Percentiles rank a stretch among this genome's conserved stretches.
Evolutionary conservation across 345 rosid genomes (phyloP).

Genomic region (Citrus cavaleriei): DNA sequence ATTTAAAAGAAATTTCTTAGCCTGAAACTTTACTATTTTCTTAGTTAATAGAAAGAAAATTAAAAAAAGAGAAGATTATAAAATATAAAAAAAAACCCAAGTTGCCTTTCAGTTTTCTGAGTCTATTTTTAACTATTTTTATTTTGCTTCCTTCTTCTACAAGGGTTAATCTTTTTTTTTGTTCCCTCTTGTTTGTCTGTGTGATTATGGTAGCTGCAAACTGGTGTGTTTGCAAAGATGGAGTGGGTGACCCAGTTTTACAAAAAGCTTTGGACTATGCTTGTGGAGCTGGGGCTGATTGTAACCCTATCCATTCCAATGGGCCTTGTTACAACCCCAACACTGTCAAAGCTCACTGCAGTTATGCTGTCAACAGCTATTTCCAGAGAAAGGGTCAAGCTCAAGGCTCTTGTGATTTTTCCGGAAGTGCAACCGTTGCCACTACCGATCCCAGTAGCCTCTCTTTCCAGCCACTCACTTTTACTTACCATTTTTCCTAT

Average conservation of each 20-base stretch:
- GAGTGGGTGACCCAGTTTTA: constrained; percentile 43
- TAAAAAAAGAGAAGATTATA: not conserved
- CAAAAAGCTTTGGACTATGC: constrained; percentile 88
- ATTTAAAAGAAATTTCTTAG: not conserved
- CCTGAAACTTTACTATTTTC: not conserved
- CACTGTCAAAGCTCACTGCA: constrained; percentile 73
- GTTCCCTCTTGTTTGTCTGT: too few relatives aligned
- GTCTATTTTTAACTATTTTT: too few relatives aligned
- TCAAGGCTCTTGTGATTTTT: constrained; percentile 70
- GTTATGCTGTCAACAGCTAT: constrained; percentile 87
- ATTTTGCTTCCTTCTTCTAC: not conserved
- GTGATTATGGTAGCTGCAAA: constrained; percentile 37
- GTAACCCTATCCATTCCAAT: constrained; percentile 52
- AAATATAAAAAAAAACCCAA: not conserved
- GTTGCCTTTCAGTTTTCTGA: not conserved
- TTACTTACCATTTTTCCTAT: too few relatives aligned
- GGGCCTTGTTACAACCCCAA: constrained; percentile 73
- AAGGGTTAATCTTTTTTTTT: not conserved
- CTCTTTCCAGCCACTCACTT: not conserved
- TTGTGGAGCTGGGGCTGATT: constrained; percentile 96
- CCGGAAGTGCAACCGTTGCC: constrained; percentile 59
- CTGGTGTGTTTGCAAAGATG: constrained; percentile 90
- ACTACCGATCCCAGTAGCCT: constrained; percentile 58
- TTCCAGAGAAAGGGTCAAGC: constrained; percentile 77
- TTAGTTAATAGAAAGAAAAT: not conserved